Evolutionary conservation across 2,329 filamentous ascomycete genomes (phyloP).

Genomic region (Epichloe coenophiala): DNA sequence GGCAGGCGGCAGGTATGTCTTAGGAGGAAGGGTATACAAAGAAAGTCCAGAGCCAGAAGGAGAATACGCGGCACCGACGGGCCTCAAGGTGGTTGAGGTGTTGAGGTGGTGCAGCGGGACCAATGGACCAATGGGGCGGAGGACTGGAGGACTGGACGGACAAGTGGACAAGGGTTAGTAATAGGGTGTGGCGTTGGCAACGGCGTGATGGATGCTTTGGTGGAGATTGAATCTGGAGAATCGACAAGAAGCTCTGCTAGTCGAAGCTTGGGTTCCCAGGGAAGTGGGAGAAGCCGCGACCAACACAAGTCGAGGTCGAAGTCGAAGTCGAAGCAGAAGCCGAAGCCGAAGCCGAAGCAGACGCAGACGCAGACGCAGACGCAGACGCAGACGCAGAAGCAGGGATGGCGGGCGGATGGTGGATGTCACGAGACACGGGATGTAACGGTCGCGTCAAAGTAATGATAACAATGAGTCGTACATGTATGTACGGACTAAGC

Average conservation of each 20-base stretch:
- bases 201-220: too few relatives aligned
- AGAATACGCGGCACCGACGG: slow-evolving; percentile 1
- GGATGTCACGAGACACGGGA: too few relatives aligned
- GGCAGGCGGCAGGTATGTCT: too few relatives aligned
- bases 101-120: background rate
- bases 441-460: too few relatives aligned
- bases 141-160: background rate
- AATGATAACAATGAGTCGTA: too few relatives aligned
- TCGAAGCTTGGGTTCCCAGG: background rate
- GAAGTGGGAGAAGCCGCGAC: background rate
- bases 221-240: too few relatives aligned
- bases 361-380: background rate
- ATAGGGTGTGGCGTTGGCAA: background rate
- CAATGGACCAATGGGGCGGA: background rate
- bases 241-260: background rate
- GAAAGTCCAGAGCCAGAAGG: background rate
- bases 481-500: too few relatives aligned
- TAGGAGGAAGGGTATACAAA: background rate
- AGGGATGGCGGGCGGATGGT: background rate
- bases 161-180: background rate
- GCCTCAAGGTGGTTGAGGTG: background rate
- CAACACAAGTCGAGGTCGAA: background rate
- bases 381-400: background rate
- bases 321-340: background rate
- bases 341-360: too few relatives aligned